phyloP scores from a whole-genome alignment of 306 rosid genomes.

The Luffa acutangula region DNA sequence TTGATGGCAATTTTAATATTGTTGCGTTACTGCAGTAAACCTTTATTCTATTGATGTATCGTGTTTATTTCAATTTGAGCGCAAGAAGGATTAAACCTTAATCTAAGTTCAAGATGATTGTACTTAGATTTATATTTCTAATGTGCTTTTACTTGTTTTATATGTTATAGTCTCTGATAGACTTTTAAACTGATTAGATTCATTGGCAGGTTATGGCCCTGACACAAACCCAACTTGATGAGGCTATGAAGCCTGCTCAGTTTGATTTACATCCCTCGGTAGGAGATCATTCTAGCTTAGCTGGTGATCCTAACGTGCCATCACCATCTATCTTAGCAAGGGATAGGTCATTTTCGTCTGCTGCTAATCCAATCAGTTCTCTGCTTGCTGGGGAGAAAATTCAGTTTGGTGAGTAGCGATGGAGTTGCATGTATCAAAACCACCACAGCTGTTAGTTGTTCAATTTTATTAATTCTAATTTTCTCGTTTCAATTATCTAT shows the following conservation, averaged over 20 bases:
- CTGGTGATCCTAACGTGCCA: slow-evolving; percentile 46
- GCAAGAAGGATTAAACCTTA: neutral
- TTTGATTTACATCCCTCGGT: slow-evolving; percentile 62
- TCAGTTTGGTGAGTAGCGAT: slow-evolving; percentile 74
- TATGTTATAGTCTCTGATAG: neutral
- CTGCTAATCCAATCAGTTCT: slow-evolving; percentile 69
- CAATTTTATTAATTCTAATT: slow-evolving; percentile 6
- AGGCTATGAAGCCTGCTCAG: slow-evolving; percentile 84
- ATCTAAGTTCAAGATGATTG: neutral
- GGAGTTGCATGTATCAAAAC: slow-evolving; percentile 3
- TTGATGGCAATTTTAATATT: neutral
- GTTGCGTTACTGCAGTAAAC: neutral
- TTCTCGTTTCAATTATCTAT: slow-evolving; percentile 6
- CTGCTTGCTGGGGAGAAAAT: slow-evolving; percentile 97
- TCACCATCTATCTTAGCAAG: slow-evolving; percentile 62
- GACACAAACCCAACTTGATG: slow-evolving; percentile 89
- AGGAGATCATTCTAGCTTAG: slow-evolving; percentile 39
- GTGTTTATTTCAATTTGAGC: neutral
- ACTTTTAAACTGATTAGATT: slow-evolving; percentile 14
- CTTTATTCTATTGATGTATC: neutral
- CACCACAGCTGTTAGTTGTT: slow-evolving; percentile 5
- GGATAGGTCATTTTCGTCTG: slow-evolving; percentile 58
- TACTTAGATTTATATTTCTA: neutral
- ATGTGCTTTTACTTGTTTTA: neutral
- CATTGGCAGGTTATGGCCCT: slow-evolving; percentile 68